phyloP scores from a whole-genome alignment of 1,284 basidiomycete genomes.

The Apiotrichum brassicae region DNA sequence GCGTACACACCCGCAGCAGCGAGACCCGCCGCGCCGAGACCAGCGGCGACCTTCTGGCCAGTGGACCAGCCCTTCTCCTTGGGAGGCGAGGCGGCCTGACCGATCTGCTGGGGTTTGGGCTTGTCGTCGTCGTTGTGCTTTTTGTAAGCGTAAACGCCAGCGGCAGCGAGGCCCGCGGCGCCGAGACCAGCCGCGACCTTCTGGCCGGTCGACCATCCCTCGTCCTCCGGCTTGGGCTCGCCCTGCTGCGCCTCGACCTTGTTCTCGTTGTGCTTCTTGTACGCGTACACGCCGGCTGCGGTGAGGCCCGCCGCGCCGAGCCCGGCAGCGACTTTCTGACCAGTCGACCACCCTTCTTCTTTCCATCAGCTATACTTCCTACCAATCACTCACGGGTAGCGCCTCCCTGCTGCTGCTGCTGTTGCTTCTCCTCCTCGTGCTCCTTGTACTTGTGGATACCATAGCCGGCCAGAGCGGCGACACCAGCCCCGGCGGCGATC shows the following conservation, averaged over 20 bases:
- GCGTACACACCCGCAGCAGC: conserved; percentile 2
- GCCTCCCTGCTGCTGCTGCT: neutral
- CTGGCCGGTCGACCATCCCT: neutral
- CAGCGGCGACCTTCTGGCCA: conserved; percentile 5
- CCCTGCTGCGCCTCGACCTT: neutral
- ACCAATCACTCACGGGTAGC: no score
- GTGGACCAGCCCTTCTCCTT: conserved; percentile 8
- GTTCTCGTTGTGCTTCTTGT: neutral
- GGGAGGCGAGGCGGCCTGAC: no score
- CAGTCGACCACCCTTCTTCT: conserved; percentile 9
- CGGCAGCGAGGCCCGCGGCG: neutral
- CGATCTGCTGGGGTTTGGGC: no score
- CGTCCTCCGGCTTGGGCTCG: no score
- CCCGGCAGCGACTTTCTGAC: conserved; percentile 4
- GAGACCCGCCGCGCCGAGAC: neutral
- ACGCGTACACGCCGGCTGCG: neutral
- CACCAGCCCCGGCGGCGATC: conserved; percentile 1
- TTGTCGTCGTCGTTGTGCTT: conserved; percentile 6
- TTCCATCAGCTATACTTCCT: no score
- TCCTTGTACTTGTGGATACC: conserved; percentile 5
- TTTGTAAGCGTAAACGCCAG: conserved; percentile 3
- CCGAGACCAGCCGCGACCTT: neutral
- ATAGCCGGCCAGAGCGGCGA: neutral
- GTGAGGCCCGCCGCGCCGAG: neutral
- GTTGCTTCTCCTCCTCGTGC: conserved; percentile 3